A percentile compares a stretch with the other conserved stretches of the same genome.
Conservation (phyloP, 495 filamentous ascomycete genomes). For the Penicillium cataractarum region DNA sequence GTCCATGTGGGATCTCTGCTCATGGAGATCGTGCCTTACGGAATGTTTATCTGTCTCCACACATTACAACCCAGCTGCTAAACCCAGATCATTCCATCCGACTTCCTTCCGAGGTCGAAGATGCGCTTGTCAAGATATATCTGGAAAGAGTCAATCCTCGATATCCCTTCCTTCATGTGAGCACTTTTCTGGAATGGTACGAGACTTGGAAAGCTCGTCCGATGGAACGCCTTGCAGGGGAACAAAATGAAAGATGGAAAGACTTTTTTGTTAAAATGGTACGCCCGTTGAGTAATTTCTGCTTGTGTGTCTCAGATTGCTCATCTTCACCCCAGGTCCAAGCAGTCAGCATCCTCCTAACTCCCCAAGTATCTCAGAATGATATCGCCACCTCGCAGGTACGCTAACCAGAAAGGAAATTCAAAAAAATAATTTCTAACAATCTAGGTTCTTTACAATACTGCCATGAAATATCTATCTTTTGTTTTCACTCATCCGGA, state of each 20-base stretch:
- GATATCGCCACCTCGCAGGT: conserved; percentile 27
- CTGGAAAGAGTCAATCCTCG: conserved; percentile 29
- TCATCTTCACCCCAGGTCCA: conserved; percentile 16
- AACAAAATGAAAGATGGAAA: conserved; percentile 19
- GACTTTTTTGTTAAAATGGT: conserved; percentile 28
- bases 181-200: conserved; percentile 26
- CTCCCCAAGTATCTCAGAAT: conserved; percentile 22
- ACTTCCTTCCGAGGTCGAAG: conserved; percentile 6
- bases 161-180: conserved; percentile 27
- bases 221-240: not conserved
- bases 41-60: not conserved
- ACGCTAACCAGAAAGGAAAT: not conserved
- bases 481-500: conserved; percentile 21
- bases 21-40: not conserved
- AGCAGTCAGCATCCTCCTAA: conserved; percentile 25
- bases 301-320: too few species aligned
- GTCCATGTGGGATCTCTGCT: not conserved
- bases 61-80: not conserved
- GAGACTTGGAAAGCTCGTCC: conserved; percentile 18
- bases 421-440: not conserved
- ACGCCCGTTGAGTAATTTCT: too few species aligned
- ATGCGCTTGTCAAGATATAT: conserved; percentile 22
- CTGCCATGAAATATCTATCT: conserved; percentile 17
- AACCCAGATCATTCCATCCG: not conserved
- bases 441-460: conserved; percentile 13